These are phyloP conservation scores for Zygoascus sp. DNA, from an alignment of 1,139 yeast species.

Conservation along the genomic window DNA sequence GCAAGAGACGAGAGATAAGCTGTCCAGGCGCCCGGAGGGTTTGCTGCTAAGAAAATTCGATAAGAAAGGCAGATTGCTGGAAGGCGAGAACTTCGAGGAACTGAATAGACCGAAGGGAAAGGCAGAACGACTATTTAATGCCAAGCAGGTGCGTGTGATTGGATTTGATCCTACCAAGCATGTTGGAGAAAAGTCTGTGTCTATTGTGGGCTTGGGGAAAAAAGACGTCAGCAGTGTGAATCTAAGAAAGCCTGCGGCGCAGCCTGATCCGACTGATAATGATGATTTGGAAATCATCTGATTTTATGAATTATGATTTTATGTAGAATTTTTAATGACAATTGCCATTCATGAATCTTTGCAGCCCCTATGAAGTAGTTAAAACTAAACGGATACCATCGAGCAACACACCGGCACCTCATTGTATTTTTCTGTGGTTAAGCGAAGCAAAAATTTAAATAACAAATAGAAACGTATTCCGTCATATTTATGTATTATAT, in stretches of 20 bases:
- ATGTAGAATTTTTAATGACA: neutral
- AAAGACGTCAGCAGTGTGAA: conserved; percentile 14
- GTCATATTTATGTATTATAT: too few species aligned
- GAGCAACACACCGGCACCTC: too few species aligned
- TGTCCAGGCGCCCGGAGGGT: conserved; percentile 33
- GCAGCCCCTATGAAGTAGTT: too few species aligned
- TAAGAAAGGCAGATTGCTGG: conserved; percentile 29
- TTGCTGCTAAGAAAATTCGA: conserved; percentile 28
- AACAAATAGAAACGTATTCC: too few species aligned
- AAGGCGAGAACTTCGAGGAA: conserved; percentile 30
- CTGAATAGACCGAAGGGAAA: conserved; percentile 31
- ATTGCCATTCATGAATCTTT: too few species aligned
- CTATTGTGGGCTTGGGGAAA: conserved; percentile 11
- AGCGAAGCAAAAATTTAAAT: too few species aligned
- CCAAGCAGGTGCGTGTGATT: conserved; percentile 30
- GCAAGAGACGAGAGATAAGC: conserved; percentile 27
- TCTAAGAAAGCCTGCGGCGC: conserved; percentile 14
- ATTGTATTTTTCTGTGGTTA: too few species aligned
- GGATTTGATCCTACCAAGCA: conserved; percentile 35
- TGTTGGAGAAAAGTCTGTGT: neutral
- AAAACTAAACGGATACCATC: too few species aligned
- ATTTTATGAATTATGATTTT: neutral
- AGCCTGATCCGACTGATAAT: conserved; percentile 20
- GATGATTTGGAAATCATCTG: conserved; percentile 38
- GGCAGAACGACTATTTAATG: conserved; percentile 26